phyloP scores from a whole-genome alignment of 495 filamentous ascomycete genomes.

The Pyrenula massariospora region DNA sequence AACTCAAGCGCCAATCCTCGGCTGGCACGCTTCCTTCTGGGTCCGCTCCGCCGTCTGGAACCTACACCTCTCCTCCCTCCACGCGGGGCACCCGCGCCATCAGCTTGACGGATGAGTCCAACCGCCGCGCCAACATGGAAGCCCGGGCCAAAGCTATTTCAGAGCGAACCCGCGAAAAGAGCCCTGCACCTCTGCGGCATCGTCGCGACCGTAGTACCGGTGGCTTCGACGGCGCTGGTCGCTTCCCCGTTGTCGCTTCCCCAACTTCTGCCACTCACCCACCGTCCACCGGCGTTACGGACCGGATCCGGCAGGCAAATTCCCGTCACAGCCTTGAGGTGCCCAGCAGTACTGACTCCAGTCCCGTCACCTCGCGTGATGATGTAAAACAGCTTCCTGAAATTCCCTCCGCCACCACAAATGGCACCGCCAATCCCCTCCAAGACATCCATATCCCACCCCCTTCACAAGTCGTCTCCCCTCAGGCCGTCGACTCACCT shows the following conservation, averaged over 20 bases:
- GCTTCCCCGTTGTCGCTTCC: conserved; percentile 73
- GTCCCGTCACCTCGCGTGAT: conserved; percentile 14
- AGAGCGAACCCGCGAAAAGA: conserved; percentile 58
- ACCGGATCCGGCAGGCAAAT: conserved; percentile 14
- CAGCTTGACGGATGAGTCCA: conserved; percentile 82
- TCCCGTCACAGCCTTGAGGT: conserved; percentile 47
- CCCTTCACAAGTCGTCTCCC: conserved; percentile 2
- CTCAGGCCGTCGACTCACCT: conserved; percentile 17
- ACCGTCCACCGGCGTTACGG: conserved; percentile 4
- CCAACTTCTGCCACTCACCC: conserved; percentile 37
- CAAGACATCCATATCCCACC: conserved; percentile 5
- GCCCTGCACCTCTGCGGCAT: conserved; percentile 56
- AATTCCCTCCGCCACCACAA: conserved; percentile 13
- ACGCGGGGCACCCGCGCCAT: conserved; percentile 47
- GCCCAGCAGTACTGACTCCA: conserved; percentile 26
- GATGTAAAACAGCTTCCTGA: conserved; percentile 3
- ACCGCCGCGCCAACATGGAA: conserved; percentile 86
- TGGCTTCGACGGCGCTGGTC: conserved; percentile 48
- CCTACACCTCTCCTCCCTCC: conserved; percentile 35
- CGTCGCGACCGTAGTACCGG: conserved; percentile 76
- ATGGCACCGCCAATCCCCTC: conserved; percentile 11
- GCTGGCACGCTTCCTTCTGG: conserved; percentile 29
- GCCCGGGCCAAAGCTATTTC: conserved; percentile 78
- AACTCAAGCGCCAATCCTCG: conserved; percentile 83
- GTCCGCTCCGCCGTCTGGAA: conserved; percentile 3